Evolutionary conservation across 768 basidiomycete species (phyloP).

Genomic region (Russula griseocarnosa): DNA sequence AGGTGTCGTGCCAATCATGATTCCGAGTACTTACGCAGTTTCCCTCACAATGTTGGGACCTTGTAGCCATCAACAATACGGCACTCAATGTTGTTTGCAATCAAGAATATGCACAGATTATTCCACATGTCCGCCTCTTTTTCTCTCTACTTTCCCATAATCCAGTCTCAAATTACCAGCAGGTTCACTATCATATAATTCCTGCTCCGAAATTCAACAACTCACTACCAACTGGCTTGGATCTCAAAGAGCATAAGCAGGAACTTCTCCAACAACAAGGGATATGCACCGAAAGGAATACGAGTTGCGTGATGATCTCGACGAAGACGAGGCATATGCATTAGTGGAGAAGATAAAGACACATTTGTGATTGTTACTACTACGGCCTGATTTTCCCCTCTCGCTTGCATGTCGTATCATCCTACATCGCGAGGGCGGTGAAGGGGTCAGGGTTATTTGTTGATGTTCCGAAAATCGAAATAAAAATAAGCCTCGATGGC

Average conservation of each 20-base stretch:
- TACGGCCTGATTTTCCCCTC: not conserved
- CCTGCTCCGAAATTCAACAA: constrained; percentile 55
- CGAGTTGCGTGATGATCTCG: constrained; percentile 54
- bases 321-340: constrained; percentile 50
- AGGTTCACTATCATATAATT: constrained; percentile 78
- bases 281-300: constrained; percentile 63
- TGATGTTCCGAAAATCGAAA: too few species aligned
- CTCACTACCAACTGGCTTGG: constrained; percentile 19
- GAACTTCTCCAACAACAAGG: constrained; percentile 38
- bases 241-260: constrained; percentile 22
- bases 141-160: not conserved
- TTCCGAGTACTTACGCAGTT: not conserved
- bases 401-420: not conserved
- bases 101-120: constrained; percentile 77
- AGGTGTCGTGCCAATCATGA: constrained; percentile 39
- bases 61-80: constrained; percentile 55
- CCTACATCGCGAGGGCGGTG: too few species aligned
- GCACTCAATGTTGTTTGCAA: constrained; percentile 75
- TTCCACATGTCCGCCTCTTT: constrained; percentile 57
- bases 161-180: not conserved
- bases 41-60: not conserved
- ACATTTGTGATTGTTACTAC: constrained; percentile 17
- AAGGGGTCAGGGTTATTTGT: too few species aligned
- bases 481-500: too few species aligned
- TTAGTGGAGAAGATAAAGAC: constrained; percentile 43